A percentile compares a stretch with the other conserved stretches of the same genome.
Conservation (phyloP, 2,329 filamentous ascomycete genomes). For the Diaporthe helianthi region DNA sequence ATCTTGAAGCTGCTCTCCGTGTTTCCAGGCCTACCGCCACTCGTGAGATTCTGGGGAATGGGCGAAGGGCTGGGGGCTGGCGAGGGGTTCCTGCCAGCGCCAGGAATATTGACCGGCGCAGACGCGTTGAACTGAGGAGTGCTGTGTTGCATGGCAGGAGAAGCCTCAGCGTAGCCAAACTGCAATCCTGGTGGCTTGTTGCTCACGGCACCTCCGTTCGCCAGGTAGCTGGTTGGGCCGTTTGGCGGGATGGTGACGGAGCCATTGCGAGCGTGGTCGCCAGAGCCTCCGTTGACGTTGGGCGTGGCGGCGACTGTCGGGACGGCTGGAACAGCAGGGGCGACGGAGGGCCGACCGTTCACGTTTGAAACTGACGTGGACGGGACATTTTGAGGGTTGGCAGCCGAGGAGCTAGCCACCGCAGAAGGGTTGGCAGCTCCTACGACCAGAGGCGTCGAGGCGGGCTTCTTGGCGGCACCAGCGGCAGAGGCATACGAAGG, state of each 20-base stretch:
- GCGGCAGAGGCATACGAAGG: constrained; percentile 71
- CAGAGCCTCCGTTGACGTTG: constrained; percentile 72
- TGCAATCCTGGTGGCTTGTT: constrained; percentile 68
- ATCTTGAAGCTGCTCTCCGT: constrained; percentile 70
- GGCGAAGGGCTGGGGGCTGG: constrained; percentile 90
- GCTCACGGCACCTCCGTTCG: constrained; percentile 74
- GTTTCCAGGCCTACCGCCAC: constrained; percentile 75
- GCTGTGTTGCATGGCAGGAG: constrained; percentile 71
- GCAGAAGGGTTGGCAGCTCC: constrained; percentile 63
- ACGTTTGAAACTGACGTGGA: constrained; percentile 75
- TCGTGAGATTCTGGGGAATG: constrained; percentile 85
- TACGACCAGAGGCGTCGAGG: constrained; percentile 66
- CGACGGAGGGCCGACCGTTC: constrained; percentile 81
- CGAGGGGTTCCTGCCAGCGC: constrained; percentile 76
- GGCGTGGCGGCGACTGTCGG: constrained; percentile 67
- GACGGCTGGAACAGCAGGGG: constrained; percentile 70
- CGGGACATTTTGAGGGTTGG: constrained; percentile 66
- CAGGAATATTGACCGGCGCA: constrained; percentile 68
- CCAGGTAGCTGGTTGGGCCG: constrained; percentile 75
- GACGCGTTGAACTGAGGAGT: constrained; percentile 65
- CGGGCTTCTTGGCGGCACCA: constrained; percentile 67
- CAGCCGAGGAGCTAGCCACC: constrained; percentile 61
- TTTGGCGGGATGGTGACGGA: constrained; percentile 92
- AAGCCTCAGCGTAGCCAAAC: constrained; percentile 77
- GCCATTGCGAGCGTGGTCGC: constrained; percentile 82